phyloP scores from a whole-genome alignment of 2,329 filamentous ascomycete species.

The Aspergillus neotritici region DNA sequence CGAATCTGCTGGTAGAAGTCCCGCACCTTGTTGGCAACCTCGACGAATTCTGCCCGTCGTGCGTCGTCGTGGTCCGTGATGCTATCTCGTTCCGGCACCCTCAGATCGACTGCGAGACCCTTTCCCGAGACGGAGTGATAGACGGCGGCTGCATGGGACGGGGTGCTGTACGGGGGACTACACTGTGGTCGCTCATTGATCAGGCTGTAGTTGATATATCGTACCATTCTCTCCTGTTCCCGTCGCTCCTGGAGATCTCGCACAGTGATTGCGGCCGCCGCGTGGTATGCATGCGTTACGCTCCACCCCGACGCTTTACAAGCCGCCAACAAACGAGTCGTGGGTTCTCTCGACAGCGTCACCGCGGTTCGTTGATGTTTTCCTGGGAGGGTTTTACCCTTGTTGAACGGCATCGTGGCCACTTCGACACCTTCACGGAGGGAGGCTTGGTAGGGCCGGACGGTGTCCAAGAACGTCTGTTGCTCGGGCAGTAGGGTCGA shows the following conservation, averaged over 20 bases:
- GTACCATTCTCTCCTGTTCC: constrained; percentile 9
- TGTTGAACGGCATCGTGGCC: constrained; percentile 15
- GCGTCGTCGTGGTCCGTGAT: background rate
- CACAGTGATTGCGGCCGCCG: constrained; percentile 17
- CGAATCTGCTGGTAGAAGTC: constrained; percentile 16
- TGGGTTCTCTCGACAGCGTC: constrained; percentile 9
- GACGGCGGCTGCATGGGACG: constrained; percentile 14
- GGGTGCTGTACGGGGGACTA: constrained; percentile 13
- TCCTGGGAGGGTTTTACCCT: constrained; percentile 8
- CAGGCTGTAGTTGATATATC: constrained; percentile 21
- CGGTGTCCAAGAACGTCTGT: constrained; percentile 4
- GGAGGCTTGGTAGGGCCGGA: constrained; percentile 9
- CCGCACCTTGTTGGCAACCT: constrained; percentile 10
- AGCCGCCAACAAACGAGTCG: constrained; percentile 10
- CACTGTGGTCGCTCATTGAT: constrained; percentile 22
- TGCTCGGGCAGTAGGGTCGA: constrained; percentile 6
- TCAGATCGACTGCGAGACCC: constrained; percentile 16
- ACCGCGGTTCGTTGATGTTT: constrained; percentile 18
- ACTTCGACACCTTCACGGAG: constrained; percentile 13
- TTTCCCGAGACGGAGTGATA: constrained; percentile 23
- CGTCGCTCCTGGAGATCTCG: constrained; percentile 13
- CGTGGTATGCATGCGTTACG: constrained; percentile 22
- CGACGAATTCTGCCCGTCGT: constrained; percentile 6
- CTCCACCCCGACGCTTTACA: constrained; percentile 13
- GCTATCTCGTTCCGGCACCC: constrained; percentile 5